Evolutionary conservation across 768 basidiomycete species (phyloP).

Genomic region (Auriscalpium microsporum): DNA sequence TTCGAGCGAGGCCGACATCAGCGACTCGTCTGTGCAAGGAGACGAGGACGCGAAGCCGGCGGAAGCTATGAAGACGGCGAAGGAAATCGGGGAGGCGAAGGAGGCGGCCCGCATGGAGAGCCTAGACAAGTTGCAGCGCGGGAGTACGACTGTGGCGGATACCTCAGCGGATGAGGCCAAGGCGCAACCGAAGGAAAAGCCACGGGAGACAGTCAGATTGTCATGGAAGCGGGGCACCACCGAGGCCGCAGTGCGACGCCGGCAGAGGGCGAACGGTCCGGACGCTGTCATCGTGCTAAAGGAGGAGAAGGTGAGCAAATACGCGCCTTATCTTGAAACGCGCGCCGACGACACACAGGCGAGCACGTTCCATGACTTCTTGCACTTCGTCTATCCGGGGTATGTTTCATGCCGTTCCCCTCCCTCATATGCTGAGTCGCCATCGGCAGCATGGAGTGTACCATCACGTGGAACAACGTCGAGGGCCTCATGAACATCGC

Average conservation of each 20-base stretch:
- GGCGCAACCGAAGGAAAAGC: conserved; percentile 13
- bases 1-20: conserved; percentile 14
- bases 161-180: conserved; percentile 8
- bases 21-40: conserved; percentile 14
- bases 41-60: conserved; percentile 2
- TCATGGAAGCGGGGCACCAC: conserved; percentile 6
- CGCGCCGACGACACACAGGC: conserved; percentile 35
- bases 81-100: conserved; percentile 27
- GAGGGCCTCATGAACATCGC: conserved; percentile 87
- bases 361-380: conserved; percentile 84
- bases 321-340: not conserved
- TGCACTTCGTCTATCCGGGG: conserved; percentile 93
- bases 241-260: not conserved
- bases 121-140: conserved; percentile 52
- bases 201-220: conserved; percentile 6
- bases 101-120: conserved; percentile 29
- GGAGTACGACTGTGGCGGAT: not conserved
- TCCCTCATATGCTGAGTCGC: conserved; percentile 2
- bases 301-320: conserved; percentile 64
- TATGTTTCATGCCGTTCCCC: conserved; percentile 28
- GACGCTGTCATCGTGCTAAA: conserved; percentile 86
- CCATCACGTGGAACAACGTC: conserved; percentile 93
- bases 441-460: conserved; percentile 65
- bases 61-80: conserved; percentile 21
- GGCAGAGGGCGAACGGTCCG: conserved; percentile 29